A percentile compares a stretch with the other conserved stretches of the same genome.
These are phyloP conservation scores for Fragaria vesca DNA, from an alignment of 306 rosid species.

Conservation along the genomic window DNA sequence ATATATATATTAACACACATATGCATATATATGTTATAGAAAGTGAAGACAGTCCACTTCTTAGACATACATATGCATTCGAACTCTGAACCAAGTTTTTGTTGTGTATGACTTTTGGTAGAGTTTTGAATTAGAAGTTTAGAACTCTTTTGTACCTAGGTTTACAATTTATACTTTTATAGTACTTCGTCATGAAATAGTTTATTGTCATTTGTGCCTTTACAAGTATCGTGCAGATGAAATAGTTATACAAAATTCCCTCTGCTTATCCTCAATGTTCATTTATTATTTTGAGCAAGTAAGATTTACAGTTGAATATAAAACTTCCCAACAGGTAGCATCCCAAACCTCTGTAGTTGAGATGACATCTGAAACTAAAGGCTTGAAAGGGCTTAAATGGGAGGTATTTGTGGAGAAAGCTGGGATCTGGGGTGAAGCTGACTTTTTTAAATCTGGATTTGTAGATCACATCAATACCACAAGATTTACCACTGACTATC, in stretches of 20 bases:
- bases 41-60: not conserved
- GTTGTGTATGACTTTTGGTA: not conserved
- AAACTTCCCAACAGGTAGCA: constrained; percentile 57
- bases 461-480: constrained; percentile 94
- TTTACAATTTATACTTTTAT: not conserved
- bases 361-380: constrained; percentile 64
- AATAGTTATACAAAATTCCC: not conserved
- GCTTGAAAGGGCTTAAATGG: constrained; percentile 55
- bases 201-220: not conserved
- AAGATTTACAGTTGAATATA: constrained; percentile 23
- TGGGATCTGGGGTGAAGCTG: constrained; percentile 84
- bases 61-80: not conserved
- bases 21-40: not conserved
- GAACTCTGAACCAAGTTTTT: not conserved
- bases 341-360: constrained; percentile 58
- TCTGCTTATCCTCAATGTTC: not conserved
- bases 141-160: not conserved
- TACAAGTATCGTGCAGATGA: not conserved
- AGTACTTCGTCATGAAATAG: not conserved
- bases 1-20: not conserved
- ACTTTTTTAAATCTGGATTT: constrained; percentile 62
- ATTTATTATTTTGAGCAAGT: not conserved
- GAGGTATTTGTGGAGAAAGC: constrained; percentile 67
- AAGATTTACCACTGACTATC: constrained; percentile 86
- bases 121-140: not conserved